Evolutionary conservation across 2,329 filamentous ascomycete species (phyloP), one percentile per base, ranked within the genome.

Genomic region (Sporothrix humicola): DNA sequence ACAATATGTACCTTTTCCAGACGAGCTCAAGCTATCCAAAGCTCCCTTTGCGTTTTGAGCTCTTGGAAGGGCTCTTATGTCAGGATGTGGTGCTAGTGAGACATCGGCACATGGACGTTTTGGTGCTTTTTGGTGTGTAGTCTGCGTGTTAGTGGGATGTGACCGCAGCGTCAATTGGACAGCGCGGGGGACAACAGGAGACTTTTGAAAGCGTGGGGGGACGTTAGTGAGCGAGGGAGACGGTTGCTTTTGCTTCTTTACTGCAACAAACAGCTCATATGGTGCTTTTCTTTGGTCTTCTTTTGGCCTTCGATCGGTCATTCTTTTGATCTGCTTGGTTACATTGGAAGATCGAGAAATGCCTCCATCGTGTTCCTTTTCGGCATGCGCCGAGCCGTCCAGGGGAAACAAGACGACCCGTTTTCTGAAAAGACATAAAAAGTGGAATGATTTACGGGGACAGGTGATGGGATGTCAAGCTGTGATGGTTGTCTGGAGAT

Each of bases 301-400:
- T 3, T 12, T 10, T 56, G 20, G 20, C 20, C 20, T 20, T 23
- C 37, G 3, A 4, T 46, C 12, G 9, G 23, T 23, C n/a, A 8
- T 42, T n/a, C 10, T 46, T 46, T 20, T 44, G 9, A 10, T 20
- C 7, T 23, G 9, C 4, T 59, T n/a, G 8, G 13, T 46, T 3
- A n/a, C 9, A 37, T 37, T 37, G 31, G 7, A 37, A 7, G 31
- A 37, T 37, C 31, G 31, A 37, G 31, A 37, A 6, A 10, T 42
- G 20, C 10, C 9, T 15, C 37, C 42, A 46, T 20, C 37, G 37
- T 5, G 37, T 7, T 65, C 59, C 37, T 65, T 65, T 9, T 65
- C 59, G 63, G 63, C 44, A 20, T 50, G 63, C 63, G 63, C 63
- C 63, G 23, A 48, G 17, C 44, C 37, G 59, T 10, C n/a, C 63